A percentile compares a stretch with the other conserved stretches of the same genome.
Conservation (phyloP, 495 filamentous ascomycete species). For the Sordaria brevicollis region DNA sequence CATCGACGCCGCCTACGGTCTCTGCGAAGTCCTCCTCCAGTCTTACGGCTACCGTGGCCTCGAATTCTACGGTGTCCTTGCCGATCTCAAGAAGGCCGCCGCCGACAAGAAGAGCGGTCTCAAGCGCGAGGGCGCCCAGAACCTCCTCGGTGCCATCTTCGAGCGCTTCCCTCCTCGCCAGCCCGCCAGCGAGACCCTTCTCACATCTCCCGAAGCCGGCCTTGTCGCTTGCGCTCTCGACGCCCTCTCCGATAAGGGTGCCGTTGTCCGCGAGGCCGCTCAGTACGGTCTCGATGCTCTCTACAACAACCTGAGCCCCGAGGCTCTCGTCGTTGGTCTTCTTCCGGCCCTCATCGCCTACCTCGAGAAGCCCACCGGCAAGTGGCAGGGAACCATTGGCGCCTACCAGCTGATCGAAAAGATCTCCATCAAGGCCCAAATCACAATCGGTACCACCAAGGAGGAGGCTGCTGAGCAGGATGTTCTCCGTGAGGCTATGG, state of each 20-base stretch:
- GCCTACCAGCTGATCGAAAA: conserved; percentile 72
- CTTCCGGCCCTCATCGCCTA: conserved; percentile 65
- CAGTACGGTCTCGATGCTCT: conserved; percentile 91
- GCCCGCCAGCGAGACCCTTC: conserved; percentile 66
- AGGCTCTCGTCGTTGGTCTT: conserved; percentile 70
- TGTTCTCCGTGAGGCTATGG: conserved; percentile 82
- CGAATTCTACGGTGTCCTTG: conserved; percentile 57
- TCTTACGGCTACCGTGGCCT: conserved; percentile 71
- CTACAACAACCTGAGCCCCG: conserved; percentile 65
- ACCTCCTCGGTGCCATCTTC: conserved; percentile 84
- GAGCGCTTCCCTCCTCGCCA: conserved; percentile 76
- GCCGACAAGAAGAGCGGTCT: conserved; percentile 87
- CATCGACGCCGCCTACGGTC: conserved; percentile 73
- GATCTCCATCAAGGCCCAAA: conserved; percentile 88
- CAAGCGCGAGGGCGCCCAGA: conserved; percentile 85
- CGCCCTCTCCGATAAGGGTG: conserved; percentile 79
- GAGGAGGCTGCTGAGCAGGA: conserved; percentile 81
- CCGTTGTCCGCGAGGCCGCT: conserved; percentile 79
- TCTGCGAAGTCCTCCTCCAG: conserved; percentile 69
- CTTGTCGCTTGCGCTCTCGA: conserved; percentile 68
- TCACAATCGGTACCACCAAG: conserved; percentile 61
- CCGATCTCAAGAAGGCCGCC: conserved; percentile 73
- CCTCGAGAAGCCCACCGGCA: conserved; percentile 67
- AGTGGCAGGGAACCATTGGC: conserved; percentile 92
- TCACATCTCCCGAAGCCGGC: conserved; percentile 69